Conservation (phyloP, 2,329 filamentous ascomycete species). For the Dendryphion nanum region DNA sequence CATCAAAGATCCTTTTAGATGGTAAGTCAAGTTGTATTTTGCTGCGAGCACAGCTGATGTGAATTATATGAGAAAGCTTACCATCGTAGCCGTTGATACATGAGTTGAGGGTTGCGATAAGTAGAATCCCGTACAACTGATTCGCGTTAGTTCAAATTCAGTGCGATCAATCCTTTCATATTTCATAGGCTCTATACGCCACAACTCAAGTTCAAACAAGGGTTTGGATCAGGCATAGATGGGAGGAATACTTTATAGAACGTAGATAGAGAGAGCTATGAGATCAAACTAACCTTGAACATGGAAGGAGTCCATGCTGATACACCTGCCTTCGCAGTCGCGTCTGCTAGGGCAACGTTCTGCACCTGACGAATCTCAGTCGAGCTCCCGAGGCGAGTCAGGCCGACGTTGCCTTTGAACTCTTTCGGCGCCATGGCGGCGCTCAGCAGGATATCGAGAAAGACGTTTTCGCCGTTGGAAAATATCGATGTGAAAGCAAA, state of each 20-base stretch:
- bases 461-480: constrained; percentile 1
- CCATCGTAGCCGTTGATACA: constrained; percentile 51
- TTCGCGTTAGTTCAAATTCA: constrained; percentile 3
- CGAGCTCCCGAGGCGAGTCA: constrained; percentile 15
- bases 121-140: constrained; percentile 43
- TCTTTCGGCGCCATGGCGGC: constrained; percentile 11
- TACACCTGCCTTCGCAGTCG: constrained; percentile 45
- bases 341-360: constrained; percentile 46
- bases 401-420: constrained; percentile 10
- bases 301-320: constrained; percentile 43
- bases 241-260: no score
- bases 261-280: no score
- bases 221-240: no score
- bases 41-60: no score
- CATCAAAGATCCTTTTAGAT: constrained; percentile 53
- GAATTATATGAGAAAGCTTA: no score
- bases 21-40: no score
- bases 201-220: no score
- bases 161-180: no score
- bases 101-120: constrained; percentile 45
- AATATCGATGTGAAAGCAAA: constrained; percentile 2
- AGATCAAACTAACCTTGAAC: constrained; percentile 42
- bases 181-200: no score
- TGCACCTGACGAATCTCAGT: constrained; percentile 38
- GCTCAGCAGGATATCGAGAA: constrained; percentile 1